These are phyloP conservation scores for Urtica urens DNA, from an alignment of 306 rosid genomes.

Conservation along the genomic window DNA sequence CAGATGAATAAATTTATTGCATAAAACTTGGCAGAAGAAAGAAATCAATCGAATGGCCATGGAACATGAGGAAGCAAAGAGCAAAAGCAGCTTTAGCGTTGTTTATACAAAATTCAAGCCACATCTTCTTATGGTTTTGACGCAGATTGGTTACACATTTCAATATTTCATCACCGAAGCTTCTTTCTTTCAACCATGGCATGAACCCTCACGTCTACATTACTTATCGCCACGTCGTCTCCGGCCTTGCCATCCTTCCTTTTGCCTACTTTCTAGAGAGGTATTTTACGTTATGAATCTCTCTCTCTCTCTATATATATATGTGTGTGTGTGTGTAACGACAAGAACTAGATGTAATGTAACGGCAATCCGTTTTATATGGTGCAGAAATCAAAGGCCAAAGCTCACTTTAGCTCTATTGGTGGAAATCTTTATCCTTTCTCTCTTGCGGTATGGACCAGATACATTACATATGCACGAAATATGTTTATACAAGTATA, in stretches of 20 bases:
- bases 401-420: conserved; percentile 46
- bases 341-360: background rate
- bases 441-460: conserved; percentile 62
- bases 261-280: conserved; percentile 73
- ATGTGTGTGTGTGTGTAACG: background rate
- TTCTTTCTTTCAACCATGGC: conserved; percentile 81
- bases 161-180: conserved; percentile 54
- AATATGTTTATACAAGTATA: background rate
- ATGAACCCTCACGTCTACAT: conserved; percentile 72
- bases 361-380: background rate
- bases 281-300: conserved; percentile 13
- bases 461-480: background rate
- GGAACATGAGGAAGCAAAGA: background rate
- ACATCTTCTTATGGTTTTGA: conserved; percentile 45
- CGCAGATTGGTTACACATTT: conserved; percentile 45
- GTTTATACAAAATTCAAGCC: conserved; percentile 42
- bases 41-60: too few species aligned
- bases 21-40: too few species aligned
- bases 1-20: too few species aligned
- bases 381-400: conserved; percentile 50
- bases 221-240: conserved; percentile 58
- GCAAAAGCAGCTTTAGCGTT: background rate
- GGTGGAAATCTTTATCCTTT: conserved; percentile 62
- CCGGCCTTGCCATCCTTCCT: conserved; percentile 41
- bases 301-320: too few species aligned